These are phyloP conservation scores for Podospora tetraspora DNA, from an alignment of 495 filamentous ascomycete species.

Conservation along the genomic window DNA sequence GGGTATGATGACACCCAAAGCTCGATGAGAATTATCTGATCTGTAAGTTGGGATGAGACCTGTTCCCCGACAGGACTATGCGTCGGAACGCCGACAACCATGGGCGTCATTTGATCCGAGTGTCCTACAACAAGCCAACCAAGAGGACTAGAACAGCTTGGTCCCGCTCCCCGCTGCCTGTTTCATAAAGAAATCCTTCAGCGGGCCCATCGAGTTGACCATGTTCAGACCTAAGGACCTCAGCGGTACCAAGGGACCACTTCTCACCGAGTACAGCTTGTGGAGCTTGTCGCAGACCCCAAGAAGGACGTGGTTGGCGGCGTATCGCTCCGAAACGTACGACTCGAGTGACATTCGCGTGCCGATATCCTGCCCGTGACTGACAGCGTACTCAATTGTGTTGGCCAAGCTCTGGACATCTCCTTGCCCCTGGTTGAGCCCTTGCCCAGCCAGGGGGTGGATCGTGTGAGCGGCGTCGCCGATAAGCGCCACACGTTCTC, in stretches of 20 bases:
- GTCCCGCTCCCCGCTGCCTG: slow-evolving; percentile 66
- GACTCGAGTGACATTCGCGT: slow-evolving; percentile 64
- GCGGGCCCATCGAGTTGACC: slow-evolving; percentile 67
- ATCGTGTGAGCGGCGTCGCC: slow-evolving; percentile 94
- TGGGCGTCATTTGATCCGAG: not conserved
- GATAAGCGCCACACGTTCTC: slow-evolving; percentile 78
- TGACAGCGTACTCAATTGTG: slow-evolving; percentile 70
- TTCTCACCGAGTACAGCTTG: slow-evolving; percentile 77
- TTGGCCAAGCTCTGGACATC: slow-evolving; percentile 72
- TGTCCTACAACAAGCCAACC: not conserved
- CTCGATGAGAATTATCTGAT: not conserved
- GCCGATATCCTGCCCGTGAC: slow-evolving; percentile 77
- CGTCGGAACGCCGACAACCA: not conserved
- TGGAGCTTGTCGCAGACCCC: slow-evolving; percentile 91
- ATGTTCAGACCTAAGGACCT: slow-evolving; percentile 71
- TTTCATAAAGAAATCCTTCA: slow-evolving; percentile 86
- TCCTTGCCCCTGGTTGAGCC: slow-evolving; percentile 86
- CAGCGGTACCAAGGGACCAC: slow-evolving; percentile 68
- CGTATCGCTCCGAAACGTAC: slow-evolving; percentile 74
- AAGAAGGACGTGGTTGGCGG: slow-evolving; percentile 75
- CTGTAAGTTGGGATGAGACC: not conserved
- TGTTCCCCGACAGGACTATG: not conserved
- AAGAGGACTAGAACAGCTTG: slow-evolving; percentile 36
- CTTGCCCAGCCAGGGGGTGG: slow-evolving; percentile 91
- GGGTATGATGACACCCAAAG: not conserved